Percentiles rank a stretch among this genome's conserved stretches.
Conservation (phyloP, 176 grass and related monocot species). For the Thalia dealbata region DNA sequence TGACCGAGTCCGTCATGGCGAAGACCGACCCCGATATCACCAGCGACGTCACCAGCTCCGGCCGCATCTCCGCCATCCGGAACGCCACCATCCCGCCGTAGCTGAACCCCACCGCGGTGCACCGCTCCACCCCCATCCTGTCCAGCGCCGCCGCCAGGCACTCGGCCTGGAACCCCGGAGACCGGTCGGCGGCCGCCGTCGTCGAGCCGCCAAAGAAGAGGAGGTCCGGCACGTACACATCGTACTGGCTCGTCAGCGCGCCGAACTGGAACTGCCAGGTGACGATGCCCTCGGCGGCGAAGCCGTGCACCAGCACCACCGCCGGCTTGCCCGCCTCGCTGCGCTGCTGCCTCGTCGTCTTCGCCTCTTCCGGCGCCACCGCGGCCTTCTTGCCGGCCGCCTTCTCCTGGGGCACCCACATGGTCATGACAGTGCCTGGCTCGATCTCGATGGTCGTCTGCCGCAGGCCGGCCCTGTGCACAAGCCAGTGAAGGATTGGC, state of each 20-base stretch:
- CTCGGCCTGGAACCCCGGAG: slow-evolving; percentile 56
- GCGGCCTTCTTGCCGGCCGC: slow-evolving; percentile 13
- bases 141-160: slow-evolving; percentile 42
- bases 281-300: slow-evolving; percentile 73
- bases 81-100: slow-evolving; percentile 93
- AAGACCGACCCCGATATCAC: slow-evolving; percentile 73
- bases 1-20: slow-evolving; percentile 82
- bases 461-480: slow-evolving; percentile 45
- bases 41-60: slow-evolving; percentile 47
- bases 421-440: slow-evolving; percentile 60
- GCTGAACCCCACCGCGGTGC: slow-evolving; percentile 86
- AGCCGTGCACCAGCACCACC: slow-evolving; percentile 84
- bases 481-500: slow-evolving; percentile 59
- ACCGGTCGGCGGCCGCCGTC: slow-evolving; percentile 44
- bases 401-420: slow-evolving; percentile 81
- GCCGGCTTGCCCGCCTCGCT: slow-evolving; percentile 24
- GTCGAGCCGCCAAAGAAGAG: slow-evolving; percentile 75
- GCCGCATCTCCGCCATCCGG: slow-evolving; percentile 73
- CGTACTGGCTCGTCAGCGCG: slow-evolving; percentile 44
- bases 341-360: too few relatives aligned
- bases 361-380: neutral
- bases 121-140: slow-evolving; percentile 46
- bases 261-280: slow-evolving; percentile 91
- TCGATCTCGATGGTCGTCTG: slow-evolving; percentile 66
- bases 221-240: slow-evolving; percentile 94